Conservation (phyloP, 179 eudicot genomes). For the Actinidia arguta region DNA sequence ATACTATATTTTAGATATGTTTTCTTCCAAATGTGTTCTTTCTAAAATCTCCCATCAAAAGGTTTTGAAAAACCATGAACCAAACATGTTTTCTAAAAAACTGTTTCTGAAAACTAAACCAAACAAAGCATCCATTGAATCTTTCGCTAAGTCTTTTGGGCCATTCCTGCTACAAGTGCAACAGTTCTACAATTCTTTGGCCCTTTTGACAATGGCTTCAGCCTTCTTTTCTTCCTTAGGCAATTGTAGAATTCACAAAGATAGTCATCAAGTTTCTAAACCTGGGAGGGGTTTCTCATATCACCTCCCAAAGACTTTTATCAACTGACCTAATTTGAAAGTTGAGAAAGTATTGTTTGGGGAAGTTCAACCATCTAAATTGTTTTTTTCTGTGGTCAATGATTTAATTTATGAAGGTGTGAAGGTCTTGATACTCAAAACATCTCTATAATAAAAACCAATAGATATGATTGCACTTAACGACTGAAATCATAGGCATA, state of each 20-base stretch:
- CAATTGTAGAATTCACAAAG: background rate
- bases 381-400: too few species aligned
- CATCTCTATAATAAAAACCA: background rate
- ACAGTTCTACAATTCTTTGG: background rate
- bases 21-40: too few species aligned
- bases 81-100: too few species aligned
- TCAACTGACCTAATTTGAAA: background rate
- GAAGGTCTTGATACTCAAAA: background rate
- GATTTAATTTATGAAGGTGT: background rate
- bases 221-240: background rate
- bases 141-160: background rate
- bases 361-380: slow-evolving; percentile 5
- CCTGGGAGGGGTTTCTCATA: background rate
- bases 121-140: background rate
- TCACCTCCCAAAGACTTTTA: background rate
- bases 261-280: background rate
- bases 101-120: too few species aligned
- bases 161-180: background rate
- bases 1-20: too few species aligned
- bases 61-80: too few species aligned
- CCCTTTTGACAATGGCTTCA: background rate
- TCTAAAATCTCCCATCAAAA: too few species aligned
- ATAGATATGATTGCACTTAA: background rate
- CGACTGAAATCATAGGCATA: too few species aligned
- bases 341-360: background rate